Conservation (phyloP, 139 green algal genomes). For the Astrephomene gubernaculifera region DNA sequence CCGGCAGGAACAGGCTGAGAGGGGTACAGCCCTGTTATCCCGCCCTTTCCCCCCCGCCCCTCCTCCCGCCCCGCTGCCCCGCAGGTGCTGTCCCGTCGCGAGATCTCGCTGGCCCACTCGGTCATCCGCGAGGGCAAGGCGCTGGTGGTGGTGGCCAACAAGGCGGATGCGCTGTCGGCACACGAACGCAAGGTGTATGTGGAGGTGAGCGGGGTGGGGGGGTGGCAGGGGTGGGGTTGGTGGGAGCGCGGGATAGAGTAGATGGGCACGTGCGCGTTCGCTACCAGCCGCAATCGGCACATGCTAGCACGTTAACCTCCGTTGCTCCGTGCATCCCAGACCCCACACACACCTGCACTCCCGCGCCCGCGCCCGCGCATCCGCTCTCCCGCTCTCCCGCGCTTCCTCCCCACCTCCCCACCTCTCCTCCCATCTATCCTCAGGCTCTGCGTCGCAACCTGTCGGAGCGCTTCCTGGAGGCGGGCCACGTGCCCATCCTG, state of each 20-base stretch:
- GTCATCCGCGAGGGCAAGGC: constrained; percentile 74
- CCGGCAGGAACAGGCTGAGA: not conserved
- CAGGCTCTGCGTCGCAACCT: constrained; percentile 39
- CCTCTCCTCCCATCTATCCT: not conserved
- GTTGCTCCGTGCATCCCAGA: no score
- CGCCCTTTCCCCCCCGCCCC: not conserved
- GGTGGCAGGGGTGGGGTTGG: not conserved
- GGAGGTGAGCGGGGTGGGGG: not conserved
- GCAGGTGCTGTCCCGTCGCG: constrained; percentile 65
- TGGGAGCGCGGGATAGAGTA: no score
- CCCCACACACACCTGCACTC: no score
- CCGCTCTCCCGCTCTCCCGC: no score
- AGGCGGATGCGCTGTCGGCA: constrained; percentile 74
- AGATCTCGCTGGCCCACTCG: constrained; percentile 72
- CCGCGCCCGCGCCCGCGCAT: no score
- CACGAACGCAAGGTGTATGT: constrained; percentile 25
- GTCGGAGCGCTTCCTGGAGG: constrained; percentile 55
- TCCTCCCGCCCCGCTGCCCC: not conserved
- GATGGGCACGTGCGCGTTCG: no score
- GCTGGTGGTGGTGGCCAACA: constrained; percentile 85
- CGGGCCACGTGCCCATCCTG: constrained; percentile 62
- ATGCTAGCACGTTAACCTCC: no score
- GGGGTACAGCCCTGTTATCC: no score
- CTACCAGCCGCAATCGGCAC: no score
- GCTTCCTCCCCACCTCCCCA: not conserved